Base-by-base conservation (phyloP, 108 stramenopile genomes). In the Fistulifera pelliculosa region DNA sequence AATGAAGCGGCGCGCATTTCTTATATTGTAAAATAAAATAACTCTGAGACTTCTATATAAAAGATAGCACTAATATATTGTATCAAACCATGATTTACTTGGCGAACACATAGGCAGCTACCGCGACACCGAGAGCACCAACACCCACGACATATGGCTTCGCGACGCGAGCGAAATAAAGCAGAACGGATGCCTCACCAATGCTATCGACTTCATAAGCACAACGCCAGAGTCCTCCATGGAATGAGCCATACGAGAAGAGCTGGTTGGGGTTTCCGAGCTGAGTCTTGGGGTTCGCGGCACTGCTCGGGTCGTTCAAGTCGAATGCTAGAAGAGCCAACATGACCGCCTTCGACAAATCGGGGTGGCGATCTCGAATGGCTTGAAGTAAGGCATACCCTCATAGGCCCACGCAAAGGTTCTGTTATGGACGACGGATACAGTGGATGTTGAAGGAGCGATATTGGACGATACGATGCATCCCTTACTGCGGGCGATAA, bases 371-470 rank as follows among this genome's bases (percentile, higher is more conserved):
- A 98, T 95, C 66, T 98, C 97, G 61, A 93, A 89, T 23, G 95
- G 94, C 48, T 64, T 73, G 70, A 98, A 98, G 65, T 87, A 93
- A 19, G 91, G 93, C 93, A 98, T 96, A 44, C 96, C 97, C 56
- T 90, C 94, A 81, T 98, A 98, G 58, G 97, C 97, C 93, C 91
- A 85, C 8, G 95, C 97, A 71, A 98, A 98, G 35, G 94, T 94
- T 56, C 80, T 77, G 74, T 96, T 96, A 58, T 86, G 83, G 42
- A 69, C 73, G 23, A 98, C 97, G 31, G 93, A 94, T 2, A 70
- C 85, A 21, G 97, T 98, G 25, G 94, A 94, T 27, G 97, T 98
- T 48, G 94, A 85, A 15, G 97, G 97, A 13, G 97, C 97, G 49
- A 98, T 80, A 71, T 96, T 98, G 69, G 90, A 87, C 14, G 93